Base-by-base conservation (phyloP, 208 protist species). In the Trypanosoma avium region DNA sequence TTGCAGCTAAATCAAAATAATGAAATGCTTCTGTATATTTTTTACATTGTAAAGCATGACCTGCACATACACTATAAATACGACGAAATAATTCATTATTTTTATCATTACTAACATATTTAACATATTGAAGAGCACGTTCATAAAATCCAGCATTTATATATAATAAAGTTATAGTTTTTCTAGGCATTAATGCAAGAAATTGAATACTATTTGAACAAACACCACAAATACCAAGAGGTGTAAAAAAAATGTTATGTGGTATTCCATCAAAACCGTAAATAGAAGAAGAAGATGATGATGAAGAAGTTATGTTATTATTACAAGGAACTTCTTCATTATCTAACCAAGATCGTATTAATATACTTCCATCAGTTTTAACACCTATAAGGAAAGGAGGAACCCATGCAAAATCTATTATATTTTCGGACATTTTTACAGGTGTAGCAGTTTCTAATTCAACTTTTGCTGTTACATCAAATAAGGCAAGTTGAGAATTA, bases 21-120 rank as follows among this genome's bases (percentile, higher is more conserved):
- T 27, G 36, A 55, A 73, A 78, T 19, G 71, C 70, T 49, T 60
- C 59, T 7, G 13, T 46, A 67, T 72, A 78, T 26, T 33, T 43
- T 29, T 48, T 54, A 0, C 10, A 1, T n/a, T 9, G 30, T 42
- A 69, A 62, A 9, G 76, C 76, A 54, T 77, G 62, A n/a, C 21
- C 27, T 35, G 67, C 76, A 40, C 61, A 62, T 13, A 17, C 24
- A n/a, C 46, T 49, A 62, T 73, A 71, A 4, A 82, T 21, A 15
- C n/a, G 29, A 13, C 27, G 49, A 22, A 60, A 13, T 50, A 40
- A 17, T 17, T n/a, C 35, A 65, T 35, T 43, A 12, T 42, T n/a
- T n/a, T 29, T 26, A 45, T 3, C 4, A 24, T 19, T 53, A 48
- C 27, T 32, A 8, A 36, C 45, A 32, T 56, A 40, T 22, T 46